Evolutionary conservation across 2,329 filamentous ascomycete species (phyloP).

Genomic region (Botryotinia narcissicola): DNA sequence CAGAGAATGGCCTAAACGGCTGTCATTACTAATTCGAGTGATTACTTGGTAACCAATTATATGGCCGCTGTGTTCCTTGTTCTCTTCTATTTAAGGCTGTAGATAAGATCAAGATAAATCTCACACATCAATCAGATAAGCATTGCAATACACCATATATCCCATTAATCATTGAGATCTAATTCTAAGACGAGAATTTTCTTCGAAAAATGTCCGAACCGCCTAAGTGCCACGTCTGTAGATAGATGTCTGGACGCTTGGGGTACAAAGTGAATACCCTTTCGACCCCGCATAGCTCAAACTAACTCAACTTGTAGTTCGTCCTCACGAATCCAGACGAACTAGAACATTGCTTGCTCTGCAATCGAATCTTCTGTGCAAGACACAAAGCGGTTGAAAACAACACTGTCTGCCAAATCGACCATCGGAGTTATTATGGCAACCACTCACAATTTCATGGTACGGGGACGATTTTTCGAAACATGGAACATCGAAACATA

Average conservation of each 20-base stretch:
- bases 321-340: fast-evolving
- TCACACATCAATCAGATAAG: background rate
- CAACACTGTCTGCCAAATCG: background rate
- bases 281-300: background rate
- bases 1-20: too few relatives aligned
- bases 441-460: fast-evolving
- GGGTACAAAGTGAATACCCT: background rate
- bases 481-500: background rate
- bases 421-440: fast-evolving
- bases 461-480: background rate
- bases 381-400: background rate
- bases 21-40: too few relatives aligned
- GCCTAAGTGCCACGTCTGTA: too few relatives aligned
- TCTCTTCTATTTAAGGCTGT: background rate
- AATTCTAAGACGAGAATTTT: too few relatives aligned
- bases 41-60: too few relatives aligned
- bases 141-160: background rate
- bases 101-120: background rate
- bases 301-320: background rate
- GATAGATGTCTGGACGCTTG: background rate
- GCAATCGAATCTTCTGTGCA: background rate
- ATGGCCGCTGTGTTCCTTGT: too few relatives aligned
- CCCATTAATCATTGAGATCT: background rate
- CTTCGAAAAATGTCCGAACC: too few relatives aligned
- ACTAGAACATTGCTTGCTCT: background rate